Conservation (phyloP, 2,329 filamentous ascomycete genomes). For the Ophiostoma sp. region DNA sequence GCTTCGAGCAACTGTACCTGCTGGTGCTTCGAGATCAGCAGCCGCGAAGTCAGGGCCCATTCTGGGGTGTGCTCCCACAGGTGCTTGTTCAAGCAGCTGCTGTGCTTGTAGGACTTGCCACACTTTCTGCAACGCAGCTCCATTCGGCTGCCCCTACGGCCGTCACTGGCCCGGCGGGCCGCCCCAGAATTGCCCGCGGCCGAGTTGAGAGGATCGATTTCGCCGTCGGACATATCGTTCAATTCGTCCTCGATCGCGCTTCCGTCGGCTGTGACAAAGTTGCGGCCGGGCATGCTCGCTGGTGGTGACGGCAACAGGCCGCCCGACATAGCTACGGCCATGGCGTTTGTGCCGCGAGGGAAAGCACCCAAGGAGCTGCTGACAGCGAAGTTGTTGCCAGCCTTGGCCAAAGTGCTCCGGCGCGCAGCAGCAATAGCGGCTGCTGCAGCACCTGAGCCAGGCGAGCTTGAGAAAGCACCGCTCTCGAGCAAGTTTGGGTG, state of each 20-base stretch:
- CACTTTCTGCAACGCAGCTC: conserved; percentile 96
- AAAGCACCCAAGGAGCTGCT: conserved; percentile 19
- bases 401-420: conserved; percentile 50
- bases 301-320: conserved; percentile 58
- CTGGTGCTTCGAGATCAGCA: conserved; percentile 98
- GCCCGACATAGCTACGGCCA: conserved; percentile 22
- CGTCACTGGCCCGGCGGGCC: conserved; percentile 70
- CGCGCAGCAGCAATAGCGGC: conserved; percentile 51
- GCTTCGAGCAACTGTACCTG: conserved; percentile 97
- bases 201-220: conserved; percentile 29
- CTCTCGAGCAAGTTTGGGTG: background rate
- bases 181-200: conserved; percentile 27
- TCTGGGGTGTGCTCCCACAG: conserved; percentile 99
- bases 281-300: conserved; percentile 60
- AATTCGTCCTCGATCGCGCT: conserved; percentile 65
- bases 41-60: conserved; percentile 94
- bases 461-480: background rate
- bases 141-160: conserved; percentile 69
- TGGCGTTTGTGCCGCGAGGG: conserved; percentile 16
- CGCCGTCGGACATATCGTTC: conserved; percentile 57
- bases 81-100: conserved; percentile 99
- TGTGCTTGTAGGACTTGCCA: conserved; percentile 99
- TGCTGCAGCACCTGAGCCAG: conserved; percentile 41
- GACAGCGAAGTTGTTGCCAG: conserved; percentile 40
- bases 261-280: conserved; percentile 43